Evolutionary conservation across 768 basidiomycete genomes (phyloP).

Genomic region (Pleurotus ostreatus): DNA sequence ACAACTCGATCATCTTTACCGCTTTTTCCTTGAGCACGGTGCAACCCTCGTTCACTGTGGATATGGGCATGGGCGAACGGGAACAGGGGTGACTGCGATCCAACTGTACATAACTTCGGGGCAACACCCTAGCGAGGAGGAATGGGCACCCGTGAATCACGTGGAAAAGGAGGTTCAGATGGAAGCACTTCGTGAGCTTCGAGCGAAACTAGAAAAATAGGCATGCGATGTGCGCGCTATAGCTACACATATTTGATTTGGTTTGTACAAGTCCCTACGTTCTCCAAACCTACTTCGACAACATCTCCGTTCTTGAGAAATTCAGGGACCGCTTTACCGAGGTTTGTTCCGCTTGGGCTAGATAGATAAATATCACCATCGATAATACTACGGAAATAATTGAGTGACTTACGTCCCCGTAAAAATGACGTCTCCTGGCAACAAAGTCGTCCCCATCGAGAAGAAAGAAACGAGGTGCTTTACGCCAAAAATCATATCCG

Average conservation of each 20-base stretch:
- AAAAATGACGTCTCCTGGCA: conserved; percentile 40
- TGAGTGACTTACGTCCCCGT: conserved; percentile 32
- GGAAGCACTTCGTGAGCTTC: background rate
- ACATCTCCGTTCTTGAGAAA: conserved; percentile 35
- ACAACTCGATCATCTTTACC: conserved; percentile 13
- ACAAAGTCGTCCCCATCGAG: conserved; percentile 38
- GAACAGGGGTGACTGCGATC: conserved; percentile 12
- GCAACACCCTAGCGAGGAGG: background rate
- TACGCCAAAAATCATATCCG: conserved; percentile 91
- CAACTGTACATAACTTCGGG: conserved; percentile 5
- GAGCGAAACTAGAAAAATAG: background rate
- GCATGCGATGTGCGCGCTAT: background rate
- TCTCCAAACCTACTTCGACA: conserved; percentile 33
- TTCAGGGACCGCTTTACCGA: conserved; percentile 28
- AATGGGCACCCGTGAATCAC: background rate
- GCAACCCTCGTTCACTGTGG: conserved; percentile 18
- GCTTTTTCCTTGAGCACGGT: conserved; percentile 10
- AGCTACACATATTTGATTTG: conserved; percentile 23
- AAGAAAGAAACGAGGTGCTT: conserved; percentile 31
- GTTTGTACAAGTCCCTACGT: conserved; percentile 35
- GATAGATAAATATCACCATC: background rate
- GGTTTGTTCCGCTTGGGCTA: conserved; percentile 31
- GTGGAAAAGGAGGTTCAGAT: background rate
- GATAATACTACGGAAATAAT: background rate
- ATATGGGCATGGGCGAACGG: conserved; percentile 13